Percentiles rank a stretch among this genome's conserved stretches.
These are phyloP conservation scores for Solanum pimpinellifolium DNA, from an alignment of 257 asterid species.

Conservation along the genomic window DNA sequence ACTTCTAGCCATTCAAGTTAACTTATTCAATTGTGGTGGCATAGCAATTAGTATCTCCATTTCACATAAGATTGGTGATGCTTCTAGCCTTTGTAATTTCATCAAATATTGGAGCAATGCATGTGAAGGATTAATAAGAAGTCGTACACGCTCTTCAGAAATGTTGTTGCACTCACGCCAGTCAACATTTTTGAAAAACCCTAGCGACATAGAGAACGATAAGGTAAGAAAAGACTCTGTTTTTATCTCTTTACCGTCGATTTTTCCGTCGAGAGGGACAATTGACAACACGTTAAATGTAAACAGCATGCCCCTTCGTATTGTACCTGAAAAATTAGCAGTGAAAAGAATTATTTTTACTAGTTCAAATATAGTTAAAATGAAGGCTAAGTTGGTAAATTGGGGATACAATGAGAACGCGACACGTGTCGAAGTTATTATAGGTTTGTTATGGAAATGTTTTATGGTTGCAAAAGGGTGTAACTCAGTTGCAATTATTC, in stretches of 20 bases:
- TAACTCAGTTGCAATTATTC: slow-evolving; percentile 27
- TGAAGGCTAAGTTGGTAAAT: slow-evolving; percentile 2
- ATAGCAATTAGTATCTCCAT: slow-evolving; percentile 27
- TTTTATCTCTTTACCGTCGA: not conserved
- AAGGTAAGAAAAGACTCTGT: not conserved
- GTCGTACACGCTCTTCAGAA: not conserved
- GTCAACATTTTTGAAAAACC: too few relatives aligned
- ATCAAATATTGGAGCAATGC: slow-evolving; percentile 27
- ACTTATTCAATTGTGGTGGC: slow-evolving; percentile 32
- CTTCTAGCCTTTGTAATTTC: slow-evolving; percentile 26
- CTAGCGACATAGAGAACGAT: not conserved
- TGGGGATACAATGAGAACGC: slow-evolving; percentile 2
- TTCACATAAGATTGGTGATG: slow-evolving; percentile 44
- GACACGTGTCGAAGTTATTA: slow-evolving; percentile 34
- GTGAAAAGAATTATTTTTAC: slow-evolving; percentile 29
- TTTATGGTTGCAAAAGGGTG: slow-evolving; percentile 17
- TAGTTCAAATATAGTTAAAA: slow-evolving; percentile 3
- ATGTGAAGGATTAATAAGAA: not conserved
- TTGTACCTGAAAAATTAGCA: not conserved
- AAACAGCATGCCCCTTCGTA: slow-evolving; percentile 7
- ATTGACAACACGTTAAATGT: slow-evolving; percentile 21
- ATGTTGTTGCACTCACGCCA: not conserved
- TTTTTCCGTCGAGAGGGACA: slow-evolving; percentile 37
- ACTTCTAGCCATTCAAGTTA: slow-evolving; percentile 41
- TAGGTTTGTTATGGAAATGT: slow-evolving; percentile 38